A percentile compares a stretch with the other conserved stretches of the same genome.
Conservation (phyloP, 148 eudicot genomes). For the Cornus controversa region DNA sequence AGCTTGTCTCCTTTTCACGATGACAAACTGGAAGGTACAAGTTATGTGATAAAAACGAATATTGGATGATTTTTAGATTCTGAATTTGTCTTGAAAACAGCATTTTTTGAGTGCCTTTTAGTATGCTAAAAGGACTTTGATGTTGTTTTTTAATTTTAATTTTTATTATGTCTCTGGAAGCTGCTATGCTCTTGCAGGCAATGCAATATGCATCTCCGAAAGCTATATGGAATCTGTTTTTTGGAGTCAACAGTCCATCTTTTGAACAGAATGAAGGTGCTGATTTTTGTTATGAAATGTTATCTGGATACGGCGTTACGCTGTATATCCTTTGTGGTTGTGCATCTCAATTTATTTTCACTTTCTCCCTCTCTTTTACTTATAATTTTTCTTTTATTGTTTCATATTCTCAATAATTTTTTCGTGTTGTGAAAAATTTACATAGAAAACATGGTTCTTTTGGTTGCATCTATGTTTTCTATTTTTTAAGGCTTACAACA, state of each 20-base stretch:
- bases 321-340: not conserved
- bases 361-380: not conserved
- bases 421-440: not conserved
- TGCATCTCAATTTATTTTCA: not conserved
- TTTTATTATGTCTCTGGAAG: conserved; percentile 38
- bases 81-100: not conserved
- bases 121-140: not conserved
- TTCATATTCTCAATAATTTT: not conserved
- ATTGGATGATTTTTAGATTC: not conserved
- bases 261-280: conserved; percentile 59
- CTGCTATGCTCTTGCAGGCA: conserved; percentile 67
- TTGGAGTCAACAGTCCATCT: conserved; percentile 64
- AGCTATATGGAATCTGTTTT: conserved; percentile 82
- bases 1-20: conserved; percentile 67
- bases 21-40: conserved; percentile 81
- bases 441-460: not conserved
- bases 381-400: not conserved
- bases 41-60: not conserved
- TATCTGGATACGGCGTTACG: conserved; percentile 3
- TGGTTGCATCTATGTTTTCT: not conserved
- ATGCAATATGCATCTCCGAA: conserved; percentile 98
- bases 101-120: not conserved
- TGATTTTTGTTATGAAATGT: not conserved
- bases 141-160: conserved; percentile 21
- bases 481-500: not conserved